Evolutionary conservation across 2,329 filamentous ascomycete species (phyloP).

Genomic region (Rhynchosporium graminicola): DNA sequence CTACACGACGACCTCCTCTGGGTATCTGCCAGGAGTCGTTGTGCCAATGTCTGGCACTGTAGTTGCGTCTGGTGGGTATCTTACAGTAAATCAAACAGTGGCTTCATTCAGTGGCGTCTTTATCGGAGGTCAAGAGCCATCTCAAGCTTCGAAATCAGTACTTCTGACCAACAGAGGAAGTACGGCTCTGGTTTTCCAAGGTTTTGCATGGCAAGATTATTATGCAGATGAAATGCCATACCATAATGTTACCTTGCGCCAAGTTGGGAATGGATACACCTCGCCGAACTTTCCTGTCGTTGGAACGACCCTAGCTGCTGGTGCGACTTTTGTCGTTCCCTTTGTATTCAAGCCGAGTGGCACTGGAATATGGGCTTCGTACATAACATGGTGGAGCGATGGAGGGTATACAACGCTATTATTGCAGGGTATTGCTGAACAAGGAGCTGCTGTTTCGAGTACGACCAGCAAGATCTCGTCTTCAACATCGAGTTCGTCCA

Average conservation of each 20-base stretch:
- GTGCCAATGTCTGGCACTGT: slow-evolving; percentile 12
- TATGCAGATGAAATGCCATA: slow-evolving; percentile 14
- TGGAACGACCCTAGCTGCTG: slow-evolving; percentile 4
- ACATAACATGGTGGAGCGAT: slow-evolving; percentile 15
- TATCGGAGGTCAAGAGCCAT: slow-evolving; percentile 11
- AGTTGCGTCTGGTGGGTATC: slow-evolving; percentile 13
- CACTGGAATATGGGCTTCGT: slow-evolving; percentile 15
- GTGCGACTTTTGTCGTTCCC: slow-evolving; percentile 5
- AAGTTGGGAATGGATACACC: slow-evolving; percentile 6
- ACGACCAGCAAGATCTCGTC: not conserved
- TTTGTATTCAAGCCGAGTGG: slow-evolving; percentile 12
- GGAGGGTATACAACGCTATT: slow-evolving; percentile 15
- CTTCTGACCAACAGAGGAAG: slow-evolving; percentile 7
- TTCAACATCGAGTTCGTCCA: not conserved
- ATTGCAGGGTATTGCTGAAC: slow-evolving; percentile 11
- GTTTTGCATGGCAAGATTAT: slow-evolving; percentile 17
- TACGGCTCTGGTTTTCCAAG: not conserved
- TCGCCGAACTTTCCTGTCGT: slow-evolving; percentile 8
- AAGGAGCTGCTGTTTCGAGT: slow-evolving; percentile 4
- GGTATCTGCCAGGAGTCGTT: slow-evolving; percentile 9
- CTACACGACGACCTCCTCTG: slow-evolving; percentile 10
- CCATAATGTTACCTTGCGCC: slow-evolving; percentile 11
- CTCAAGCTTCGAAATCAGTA: not conserved
- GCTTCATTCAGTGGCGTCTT: slow-evolving; percentile 12
- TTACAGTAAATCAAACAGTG: slow-evolving; percentile 12